phyloP scores from a whole-genome alignment of 2,329 filamentous ascomycete species.

The Arthrobotrys sphaeroides region DNA sequence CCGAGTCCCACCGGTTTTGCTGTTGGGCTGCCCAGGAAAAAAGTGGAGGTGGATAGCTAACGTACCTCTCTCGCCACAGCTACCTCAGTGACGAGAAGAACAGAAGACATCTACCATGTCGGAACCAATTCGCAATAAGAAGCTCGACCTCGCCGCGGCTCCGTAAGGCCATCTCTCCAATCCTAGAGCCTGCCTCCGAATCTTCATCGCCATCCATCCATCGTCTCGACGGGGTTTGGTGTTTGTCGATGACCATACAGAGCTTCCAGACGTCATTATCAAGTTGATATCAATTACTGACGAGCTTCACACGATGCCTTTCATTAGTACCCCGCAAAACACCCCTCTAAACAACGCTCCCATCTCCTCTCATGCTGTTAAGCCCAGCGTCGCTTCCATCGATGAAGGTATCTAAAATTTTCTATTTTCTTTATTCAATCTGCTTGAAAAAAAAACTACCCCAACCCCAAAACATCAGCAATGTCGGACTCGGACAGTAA shows the following conservation, averaged over 20 bases:
- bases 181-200: constrained; percentile 7
- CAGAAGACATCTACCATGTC: constrained; percentile 65
- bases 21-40: neutral
- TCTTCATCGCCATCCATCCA: constrained; percentile 59
- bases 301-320: constrained; percentile 58
- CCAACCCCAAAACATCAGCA: too few relatives aligned
- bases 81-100: neutral
- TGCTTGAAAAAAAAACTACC: too few relatives aligned
- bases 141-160: constrained; percentile 69
- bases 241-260: constrained; percentile 54
- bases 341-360: constrained; percentile 94
- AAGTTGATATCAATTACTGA: constrained; percentile 63
- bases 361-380: constrained; percentile 96
- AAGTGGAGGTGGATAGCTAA: constrained; percentile 44
- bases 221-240: constrained; percentile 55
- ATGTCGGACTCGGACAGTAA: too few relatives aligned
- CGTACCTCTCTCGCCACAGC: constrained; percentile 17
- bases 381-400: constrained; percentile 92
- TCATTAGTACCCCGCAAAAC: constrained; percentile 93
- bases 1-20: neutral
- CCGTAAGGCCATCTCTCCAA: constrained; percentile 67
- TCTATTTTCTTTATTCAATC: constrained; percentile 50
- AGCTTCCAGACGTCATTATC: constrained; percentile 51
- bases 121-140: constrained; percentile 75
- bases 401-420: constrained; percentile 78